Evolutionary conservation across 768 basidiomycete species (phyloP).

Genomic region (Coprinopsis marcescibilis): DNA sequence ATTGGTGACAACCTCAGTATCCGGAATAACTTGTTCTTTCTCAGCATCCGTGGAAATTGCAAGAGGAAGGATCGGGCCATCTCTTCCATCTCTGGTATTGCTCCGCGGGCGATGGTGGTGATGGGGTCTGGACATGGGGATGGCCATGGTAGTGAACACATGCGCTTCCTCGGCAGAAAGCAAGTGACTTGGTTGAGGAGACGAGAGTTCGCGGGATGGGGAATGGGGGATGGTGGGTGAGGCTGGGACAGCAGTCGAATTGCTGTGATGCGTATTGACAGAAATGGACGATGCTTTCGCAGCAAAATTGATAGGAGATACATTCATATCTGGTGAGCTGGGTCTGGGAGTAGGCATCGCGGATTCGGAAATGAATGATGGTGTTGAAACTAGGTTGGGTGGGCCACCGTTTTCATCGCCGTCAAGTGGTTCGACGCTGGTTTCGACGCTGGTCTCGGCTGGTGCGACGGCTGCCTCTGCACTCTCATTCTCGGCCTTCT

Average conservation of each 20-base stretch:
- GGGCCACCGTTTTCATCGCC: neutral
- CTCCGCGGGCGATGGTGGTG: slow-evolving; percentile 10
- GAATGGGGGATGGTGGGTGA: slow-evolving; percentile 4
- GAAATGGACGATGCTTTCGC: neutral
- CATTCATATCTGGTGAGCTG: neutral
- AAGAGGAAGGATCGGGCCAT: neutral
- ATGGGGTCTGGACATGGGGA: slow-evolving; percentile 25
- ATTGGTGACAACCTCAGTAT: neutral
- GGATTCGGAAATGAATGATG: slow-evolving; percentile 4
- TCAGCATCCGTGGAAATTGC: neutral
- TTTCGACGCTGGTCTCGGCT: neutral
- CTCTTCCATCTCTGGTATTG: slow-evolving; percentile 1
- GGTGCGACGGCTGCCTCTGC: neutral
- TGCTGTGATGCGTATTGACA: neutral
- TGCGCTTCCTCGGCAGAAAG: slow-evolving; percentile 21
- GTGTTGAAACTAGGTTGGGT: neutral
- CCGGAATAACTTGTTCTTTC: neutral
- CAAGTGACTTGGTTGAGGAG: neutral
- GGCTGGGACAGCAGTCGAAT: slow-evolving; percentile 4
- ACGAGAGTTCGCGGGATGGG: neutral
- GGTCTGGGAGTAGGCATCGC: slow-evolving; percentile 8
- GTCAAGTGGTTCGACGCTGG: neutral
- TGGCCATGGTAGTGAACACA: slow-evolving; percentile 27
- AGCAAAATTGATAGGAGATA: neutral
- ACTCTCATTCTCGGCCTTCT: slow-evolving; percentile 14